A percentile compares a stretch with the other conserved stretches of the same genome.
Conservation (phyloP, 345 rosid species). For the Physaria fendleri region DNA sequence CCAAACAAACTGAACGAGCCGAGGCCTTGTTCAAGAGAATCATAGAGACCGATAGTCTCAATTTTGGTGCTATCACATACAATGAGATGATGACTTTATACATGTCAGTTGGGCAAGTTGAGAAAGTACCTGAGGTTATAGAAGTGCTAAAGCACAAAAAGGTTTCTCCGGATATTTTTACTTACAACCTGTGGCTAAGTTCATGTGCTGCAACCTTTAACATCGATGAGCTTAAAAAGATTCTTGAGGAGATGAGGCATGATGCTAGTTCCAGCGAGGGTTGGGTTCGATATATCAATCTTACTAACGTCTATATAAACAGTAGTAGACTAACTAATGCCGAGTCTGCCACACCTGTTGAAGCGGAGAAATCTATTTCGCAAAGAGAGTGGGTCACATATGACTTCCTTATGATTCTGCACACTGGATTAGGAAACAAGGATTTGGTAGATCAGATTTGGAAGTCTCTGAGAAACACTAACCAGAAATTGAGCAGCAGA, state of each 20-base stretch:
- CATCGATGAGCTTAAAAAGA: constrained; percentile 47
- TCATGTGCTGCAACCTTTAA: constrained; percentile 65
- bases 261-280: constrained; percentile 42
- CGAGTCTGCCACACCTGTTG: constrained; percentile 42
- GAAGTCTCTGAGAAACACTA: constrained; percentile 79
- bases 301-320: constrained; percentile 45
- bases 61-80: constrained; percentile 59
- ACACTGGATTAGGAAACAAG: constrained; percentile 72
- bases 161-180: constrained; percentile 68
- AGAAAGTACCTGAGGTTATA: constrained; percentile 58
- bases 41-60: constrained; percentile 39
- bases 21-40: constrained; percentile 57
- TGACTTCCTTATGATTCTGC: constrained; percentile 71
- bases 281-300: constrained; percentile 53
- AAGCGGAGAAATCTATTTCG: constrained; percentile 51
- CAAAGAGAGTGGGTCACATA: constrained; percentile 91
- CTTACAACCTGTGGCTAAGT: constrained; percentile 87
- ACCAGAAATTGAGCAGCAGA: constrained; percentile 77
- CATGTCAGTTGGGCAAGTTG: constrained; percentile 81
- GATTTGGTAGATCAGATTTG: constrained; percentile 77
- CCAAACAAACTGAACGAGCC: constrained; percentile 55
- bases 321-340: constrained; percentile 47
- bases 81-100: constrained; percentile 95
- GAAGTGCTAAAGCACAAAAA: constrained; percentile 49
- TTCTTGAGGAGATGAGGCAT: constrained; percentile 64